phyloP scores from a whole-genome alignment of 257 asterid species.

The Nicotiana attenuata region DNA sequence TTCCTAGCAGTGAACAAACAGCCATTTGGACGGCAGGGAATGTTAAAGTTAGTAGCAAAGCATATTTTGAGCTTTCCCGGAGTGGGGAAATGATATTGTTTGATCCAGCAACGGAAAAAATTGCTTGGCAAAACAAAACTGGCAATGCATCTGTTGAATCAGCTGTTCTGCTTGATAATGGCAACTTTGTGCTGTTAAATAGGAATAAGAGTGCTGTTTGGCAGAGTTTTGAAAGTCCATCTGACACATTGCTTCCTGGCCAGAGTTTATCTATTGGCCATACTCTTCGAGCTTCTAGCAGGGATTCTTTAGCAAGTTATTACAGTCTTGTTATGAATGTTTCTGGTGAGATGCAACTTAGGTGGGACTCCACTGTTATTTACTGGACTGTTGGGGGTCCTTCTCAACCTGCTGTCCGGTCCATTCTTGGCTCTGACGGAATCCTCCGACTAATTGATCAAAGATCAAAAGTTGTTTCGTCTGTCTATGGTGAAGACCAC shows the following conservation, averaged over 20 bases:
- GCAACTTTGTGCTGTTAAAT: slow-evolving; percentile 29
- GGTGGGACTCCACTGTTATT: slow-evolving; percentile 37
- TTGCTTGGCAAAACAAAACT: slow-evolving; percentile 36
- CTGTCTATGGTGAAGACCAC: slow-evolving; percentile 32
- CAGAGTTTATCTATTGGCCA: slow-evolving; percentile 31
- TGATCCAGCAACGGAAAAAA: slow-evolving; percentile 26
- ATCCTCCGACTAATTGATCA: slow-evolving; percentile 27
- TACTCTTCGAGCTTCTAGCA: slow-evolving; percentile 30
- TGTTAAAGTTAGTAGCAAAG: slow-evolving; percentile 24
- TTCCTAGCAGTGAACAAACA: slow-evolving; percentile 21
- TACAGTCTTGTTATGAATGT: slow-evolving; percentile 30
- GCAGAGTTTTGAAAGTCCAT: slow-evolving; percentile 38
- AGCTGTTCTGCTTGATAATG: slow-evolving; percentile 31
- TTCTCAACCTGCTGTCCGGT: slow-evolving; percentile 17
- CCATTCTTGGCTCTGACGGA: slow-evolving; percentile 23
- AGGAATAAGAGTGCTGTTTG: slow-evolving; percentile 17
- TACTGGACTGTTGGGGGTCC: slow-evolving; percentile 34
- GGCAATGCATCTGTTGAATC: slow-evolving; percentile 25
- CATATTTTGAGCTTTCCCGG: slow-evolving; percentile 28
- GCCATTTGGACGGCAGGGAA: slow-evolving; percentile 43
- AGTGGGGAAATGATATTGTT: slow-evolving; percentile 30
- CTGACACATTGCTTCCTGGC: slow-evolving; percentile 35
- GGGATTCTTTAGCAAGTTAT: slow-evolving; percentile 26
- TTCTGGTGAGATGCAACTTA: slow-evolving; percentile 35
- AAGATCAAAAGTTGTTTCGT: slow-evolving; percentile 27